phyloP scores from a whole-genome alignment of 2,329 filamentous ascomycete species.

The Neopestalotiopsis rosae region DNA sequence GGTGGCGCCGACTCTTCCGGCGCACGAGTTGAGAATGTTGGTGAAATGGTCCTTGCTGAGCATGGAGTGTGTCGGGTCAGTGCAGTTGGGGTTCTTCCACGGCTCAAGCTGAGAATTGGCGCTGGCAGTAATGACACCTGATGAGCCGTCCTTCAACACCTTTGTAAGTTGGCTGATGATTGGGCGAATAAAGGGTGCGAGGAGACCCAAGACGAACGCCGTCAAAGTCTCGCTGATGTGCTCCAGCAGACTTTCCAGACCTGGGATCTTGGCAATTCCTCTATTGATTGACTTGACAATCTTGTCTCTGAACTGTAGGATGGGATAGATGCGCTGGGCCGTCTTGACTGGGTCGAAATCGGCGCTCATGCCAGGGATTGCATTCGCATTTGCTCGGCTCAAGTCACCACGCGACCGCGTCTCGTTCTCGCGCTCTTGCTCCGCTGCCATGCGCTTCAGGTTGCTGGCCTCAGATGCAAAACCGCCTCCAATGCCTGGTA shows the following conservation, averaged over 20 bases:
- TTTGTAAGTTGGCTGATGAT: slow-evolving; percentile 89
- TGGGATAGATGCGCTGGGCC: slow-evolving; percentile 86
- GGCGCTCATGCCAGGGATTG: slow-evolving; percentile 76
- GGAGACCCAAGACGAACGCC: slow-evolving; percentile 86
- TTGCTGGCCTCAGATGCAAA: slow-evolving; percentile 70
- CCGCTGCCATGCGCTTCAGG: slow-evolving; percentile 69
- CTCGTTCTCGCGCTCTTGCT: slow-evolving; percentile 53
- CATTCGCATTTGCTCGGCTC: slow-evolving; percentile 54
- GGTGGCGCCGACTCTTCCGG: slow-evolving; percentile 73
- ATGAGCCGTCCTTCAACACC: slow-evolving; percentile 84
- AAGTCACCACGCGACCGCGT: slow-evolving; percentile 35
- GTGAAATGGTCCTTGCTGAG: slow-evolving; percentile 86
- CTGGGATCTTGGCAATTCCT: slow-evolving; percentile 90
- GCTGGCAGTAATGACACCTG: slow-evolving; percentile 70
- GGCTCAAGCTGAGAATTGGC: slow-evolving; percentile 79
- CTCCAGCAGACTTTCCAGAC: slow-evolving; percentile 87
- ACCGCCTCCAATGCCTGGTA: slow-evolving; percentile 72
- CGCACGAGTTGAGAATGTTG: slow-evolving; percentile 77
- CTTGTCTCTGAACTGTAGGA: slow-evolving; percentile 90
- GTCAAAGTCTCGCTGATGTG: slow-evolving; percentile 93
- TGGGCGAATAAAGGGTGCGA: slow-evolving; percentile 90
- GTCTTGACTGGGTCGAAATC: slow-evolving; percentile 81
- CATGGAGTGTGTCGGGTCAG: slow-evolving; percentile 82
- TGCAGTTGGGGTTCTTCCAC: slow-evolving; percentile 77
- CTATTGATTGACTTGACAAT: slow-evolving; percentile 87